These are phyloP conservation scores for Suillus weaverae DNA, from an alignment of 768 basidiomycete species.

Conservation along the genomic window DNA sequence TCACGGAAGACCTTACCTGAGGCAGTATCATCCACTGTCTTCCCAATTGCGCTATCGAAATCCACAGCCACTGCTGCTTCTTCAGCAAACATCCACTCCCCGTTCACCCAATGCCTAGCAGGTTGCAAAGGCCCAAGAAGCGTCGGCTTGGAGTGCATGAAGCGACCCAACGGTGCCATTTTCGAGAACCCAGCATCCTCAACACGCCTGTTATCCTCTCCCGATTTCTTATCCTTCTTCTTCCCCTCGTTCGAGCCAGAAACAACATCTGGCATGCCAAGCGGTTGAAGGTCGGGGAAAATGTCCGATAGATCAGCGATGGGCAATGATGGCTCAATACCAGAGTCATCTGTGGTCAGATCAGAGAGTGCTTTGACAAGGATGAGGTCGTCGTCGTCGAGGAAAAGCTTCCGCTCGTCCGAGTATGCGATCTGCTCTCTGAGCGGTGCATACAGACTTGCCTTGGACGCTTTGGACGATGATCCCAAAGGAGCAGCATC, in stretches of 20 bases:
- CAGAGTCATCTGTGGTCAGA: conserved; percentile 30
- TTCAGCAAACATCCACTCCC: conserved; percentile 63
- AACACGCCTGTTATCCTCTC: conserved; percentile 67
- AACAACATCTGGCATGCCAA: conserved; percentile 51
- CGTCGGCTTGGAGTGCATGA: conserved; percentile 83
- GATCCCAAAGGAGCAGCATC: conserved; percentile 24
- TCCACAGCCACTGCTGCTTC: conserved; percentile 45
- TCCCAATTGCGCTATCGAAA: conserved; percentile 40
- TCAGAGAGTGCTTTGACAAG: conserved; percentile 51
- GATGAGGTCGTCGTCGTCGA: conserved; percentile 51
- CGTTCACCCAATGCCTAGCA: conserved; percentile 68
- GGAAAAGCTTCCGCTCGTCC: conserved; percentile 47
- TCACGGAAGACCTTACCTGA: conserved; percentile 43
- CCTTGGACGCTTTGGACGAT: conserved; percentile 43
- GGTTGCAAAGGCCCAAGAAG: conserved; percentile 85
- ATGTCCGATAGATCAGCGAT: conserved; percentile 60
- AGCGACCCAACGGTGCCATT: conserved; percentile 69
- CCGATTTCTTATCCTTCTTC: conserved; percentile 55
- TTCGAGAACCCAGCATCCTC: conserved; percentile 82
- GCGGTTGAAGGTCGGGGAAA: conserved; percentile 81
- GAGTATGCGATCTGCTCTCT: conserved; percentile 56
- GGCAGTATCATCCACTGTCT: conserved; percentile 47
- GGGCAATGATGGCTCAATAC: conserved; percentile 25
- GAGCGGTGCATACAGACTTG: conserved; percentile 52
- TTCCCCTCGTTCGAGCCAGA: conserved; percentile 46